phyloP scores from a whole-genome alignment of 306 rosid species.

The Cercis canadensis region DNA sequence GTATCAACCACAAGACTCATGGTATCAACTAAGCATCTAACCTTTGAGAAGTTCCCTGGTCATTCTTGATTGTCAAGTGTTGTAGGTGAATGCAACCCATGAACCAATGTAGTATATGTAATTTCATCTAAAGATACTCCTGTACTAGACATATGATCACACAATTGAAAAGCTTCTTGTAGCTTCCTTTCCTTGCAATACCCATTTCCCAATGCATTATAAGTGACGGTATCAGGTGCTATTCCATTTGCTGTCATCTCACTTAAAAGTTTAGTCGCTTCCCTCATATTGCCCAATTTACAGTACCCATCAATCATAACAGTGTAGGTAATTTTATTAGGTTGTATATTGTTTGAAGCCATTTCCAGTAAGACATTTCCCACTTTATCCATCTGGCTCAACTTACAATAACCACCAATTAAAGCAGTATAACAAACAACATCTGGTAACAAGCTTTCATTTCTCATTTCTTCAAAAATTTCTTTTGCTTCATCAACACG shows the following conservation, averaged over 20 bases:
- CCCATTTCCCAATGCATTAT: slow-evolving; percentile 53
- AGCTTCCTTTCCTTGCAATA: slow-evolving; percentile 51
- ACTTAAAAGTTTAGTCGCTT: slow-evolving; percentile 57
- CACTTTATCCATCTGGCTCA: slow-evolving; percentile 68
- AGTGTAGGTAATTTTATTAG: slow-evolving; percentile 75
- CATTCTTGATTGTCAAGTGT: slow-evolving; percentile 39
- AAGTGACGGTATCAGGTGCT: slow-evolving; percentile 61
- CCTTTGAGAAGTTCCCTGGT: slow-evolving; percentile 34
- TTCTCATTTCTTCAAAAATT: slow-evolving; percentile 64
- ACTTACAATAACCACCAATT: slow-evolving; percentile 71
- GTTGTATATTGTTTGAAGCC: slow-evolving; percentile 50
- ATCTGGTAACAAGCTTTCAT: slow-evolving; percentile 63
- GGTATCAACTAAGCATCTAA: slow-evolving; percentile 24
- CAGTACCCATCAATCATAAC: slow-evolving; percentile 70
- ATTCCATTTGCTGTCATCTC: slow-evolving; percentile 64
- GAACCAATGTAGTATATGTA: slow-evolving; percentile 51
- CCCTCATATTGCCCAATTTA: slow-evolving; percentile 70
- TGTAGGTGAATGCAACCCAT: slow-evolving; percentile 49
- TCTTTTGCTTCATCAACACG: slow-evolving; percentile 59
- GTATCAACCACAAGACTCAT: slow-evolving; percentile 27
- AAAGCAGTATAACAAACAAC: slow-evolving; percentile 74
- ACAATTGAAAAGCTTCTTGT: slow-evolving; percentile 45
- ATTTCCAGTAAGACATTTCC: slow-evolving; percentile 54
- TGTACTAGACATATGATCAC: slow-evolving; percentile 44
- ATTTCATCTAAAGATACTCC: slow-evolving; percentile 54